Evolutionary conservation across 257 asterid genomes (phyloP), one percentile per base, ranked within the genome.

Genomic region (Solanum pinnatisectum): DNA sequence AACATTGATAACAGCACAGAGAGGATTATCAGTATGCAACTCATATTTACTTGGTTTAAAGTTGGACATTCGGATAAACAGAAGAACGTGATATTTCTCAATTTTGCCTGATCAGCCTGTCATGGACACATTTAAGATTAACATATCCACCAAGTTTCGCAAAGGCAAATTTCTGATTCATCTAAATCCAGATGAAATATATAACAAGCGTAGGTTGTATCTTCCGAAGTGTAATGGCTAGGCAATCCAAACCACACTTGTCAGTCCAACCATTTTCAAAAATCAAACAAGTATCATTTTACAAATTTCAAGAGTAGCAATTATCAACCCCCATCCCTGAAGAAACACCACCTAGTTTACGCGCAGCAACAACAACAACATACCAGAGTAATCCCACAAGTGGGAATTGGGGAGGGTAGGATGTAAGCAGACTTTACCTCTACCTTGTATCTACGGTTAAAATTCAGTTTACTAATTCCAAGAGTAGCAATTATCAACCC

Each of bases 41-140:
- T 82, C 30, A 32, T 82, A 30, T 49, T 82, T 49, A 82, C 42
- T 49, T 82, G 42, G 32, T 32, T 82, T 49, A 82, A 79, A 82
- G 70, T 82, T 46, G 70, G 27, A 35, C 84, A 71, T 12, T 20
- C 3, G 6, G 70, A 86, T 25, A 44, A 86, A 68, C 32, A 32
- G 81, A 39, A 70, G 36, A 56, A 56, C 9, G 46, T 42, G 70
- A 86, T 86, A 86, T 76, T 86, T 72, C 88, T 86, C 88, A 86
- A 71, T 44, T 63, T 70, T 18, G 18, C 82, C 14, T 72, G 52
- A 20, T 46, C 37, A 37, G 15, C 27, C 52, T 27, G 65, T 86
- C 30, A 70, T 44, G 78, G 82, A 25, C 88, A 86, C 81, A 44
- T 86, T 49, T 30, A 30, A 82, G 85, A 49, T 82, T 82, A 30